phyloP scores from a whole-genome alignment of 306 rosid genomes.

The Quercus aquifolioides region DNA sequence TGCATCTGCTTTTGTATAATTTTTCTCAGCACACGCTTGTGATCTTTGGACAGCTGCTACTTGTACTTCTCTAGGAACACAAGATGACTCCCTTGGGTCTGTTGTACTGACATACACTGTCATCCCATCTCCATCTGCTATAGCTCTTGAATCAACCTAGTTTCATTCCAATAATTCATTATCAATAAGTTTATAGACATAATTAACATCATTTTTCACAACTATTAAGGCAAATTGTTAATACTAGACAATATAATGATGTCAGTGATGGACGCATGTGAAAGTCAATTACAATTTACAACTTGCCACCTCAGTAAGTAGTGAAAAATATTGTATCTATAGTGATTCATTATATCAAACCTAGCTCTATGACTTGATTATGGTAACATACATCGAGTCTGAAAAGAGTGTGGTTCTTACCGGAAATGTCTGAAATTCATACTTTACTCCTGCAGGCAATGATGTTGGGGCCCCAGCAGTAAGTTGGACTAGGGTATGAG shows the following conservation, averaged over 20 bases:
- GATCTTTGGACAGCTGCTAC: conserved; percentile 51
- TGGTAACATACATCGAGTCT: background rate
- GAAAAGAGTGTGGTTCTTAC: conserved; percentile 33
- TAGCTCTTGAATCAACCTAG: conserved; percentile 79
- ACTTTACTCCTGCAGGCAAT: conserved; percentile 57
- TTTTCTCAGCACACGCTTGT: conserved; percentile 45
- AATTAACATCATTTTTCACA: too few species aligned
- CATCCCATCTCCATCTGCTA: conserved; percentile 83
- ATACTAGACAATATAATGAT: too few species aligned
- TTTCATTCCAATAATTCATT: conserved; percentile 14
- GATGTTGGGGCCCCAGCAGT: conserved; percentile 40
- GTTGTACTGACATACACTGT: conserved; percentile 79
- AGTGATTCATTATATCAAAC: background rate
- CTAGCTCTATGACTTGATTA: background rate
- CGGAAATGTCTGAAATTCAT: conserved; percentile 62
- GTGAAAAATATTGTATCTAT: too few species aligned
- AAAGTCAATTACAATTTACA: too few species aligned
- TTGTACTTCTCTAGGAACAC: conserved; percentile 51
- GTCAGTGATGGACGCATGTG: too few species aligned
- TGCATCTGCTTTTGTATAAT: conserved; percentile 60
- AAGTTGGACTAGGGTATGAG: conserved; percentile 43
- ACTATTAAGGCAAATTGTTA: too few species aligned
- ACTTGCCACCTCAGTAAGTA: too few species aligned
- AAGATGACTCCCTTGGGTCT: conserved; percentile 66
- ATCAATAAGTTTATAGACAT: background rate